A percentile compares a stretch with the other conserved stretches of the same genome.
These are phyloP conservation scores for Sequoiadendron giganteum DNA, from an alignment of 75 land plant species.

Conservation along the genomic window DNA sequence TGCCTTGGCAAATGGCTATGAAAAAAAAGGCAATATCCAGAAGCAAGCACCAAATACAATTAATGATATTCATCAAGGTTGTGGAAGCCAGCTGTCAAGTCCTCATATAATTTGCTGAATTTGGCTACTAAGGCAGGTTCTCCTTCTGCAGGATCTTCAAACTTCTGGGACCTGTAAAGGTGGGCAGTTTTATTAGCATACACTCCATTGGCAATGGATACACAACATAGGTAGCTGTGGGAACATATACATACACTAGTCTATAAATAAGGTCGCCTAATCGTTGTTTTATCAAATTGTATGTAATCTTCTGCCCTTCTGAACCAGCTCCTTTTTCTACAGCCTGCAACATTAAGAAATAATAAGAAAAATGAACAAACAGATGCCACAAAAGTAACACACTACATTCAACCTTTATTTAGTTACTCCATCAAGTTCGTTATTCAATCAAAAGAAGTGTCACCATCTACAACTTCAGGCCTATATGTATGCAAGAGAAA, in stretches of 20 bases:
- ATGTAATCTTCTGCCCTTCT: constrained; percentile 97
- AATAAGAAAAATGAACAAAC: neutral
- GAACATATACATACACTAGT: constrained; percentile 77
- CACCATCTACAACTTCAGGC: neutral
- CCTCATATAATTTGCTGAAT: constrained; percentile 83
- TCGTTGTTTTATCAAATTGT: constrained; percentile 89
- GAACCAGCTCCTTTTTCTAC: constrained; percentile 95
- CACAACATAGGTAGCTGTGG: neutral
- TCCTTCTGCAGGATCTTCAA: constrained; percentile 97
- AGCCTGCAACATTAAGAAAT: constrained; percentile 50
- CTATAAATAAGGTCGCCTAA: constrained; percentile 92
- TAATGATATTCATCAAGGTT: constrained; percentile 83
- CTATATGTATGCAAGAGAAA: neutral
- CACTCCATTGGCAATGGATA: neutral
- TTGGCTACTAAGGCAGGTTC: constrained; percentile 71
- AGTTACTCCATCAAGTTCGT: neutral
- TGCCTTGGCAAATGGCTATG: neutral
- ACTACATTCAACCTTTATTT: neutral
- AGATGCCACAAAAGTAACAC: neutral
- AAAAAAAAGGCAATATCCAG: neutral
- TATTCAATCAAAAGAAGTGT: neutral
- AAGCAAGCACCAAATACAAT: constrained; percentile 6
- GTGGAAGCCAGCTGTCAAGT: constrained; percentile 82
- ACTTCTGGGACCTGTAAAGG: constrained; percentile 83
- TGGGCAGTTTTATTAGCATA: constrained; percentile 10